Evolutionary conservation across 805 yeast species (phyloP), one percentile per base, ranked within the genome.

Genomic region (Candida coquimbonensis): DNA sequence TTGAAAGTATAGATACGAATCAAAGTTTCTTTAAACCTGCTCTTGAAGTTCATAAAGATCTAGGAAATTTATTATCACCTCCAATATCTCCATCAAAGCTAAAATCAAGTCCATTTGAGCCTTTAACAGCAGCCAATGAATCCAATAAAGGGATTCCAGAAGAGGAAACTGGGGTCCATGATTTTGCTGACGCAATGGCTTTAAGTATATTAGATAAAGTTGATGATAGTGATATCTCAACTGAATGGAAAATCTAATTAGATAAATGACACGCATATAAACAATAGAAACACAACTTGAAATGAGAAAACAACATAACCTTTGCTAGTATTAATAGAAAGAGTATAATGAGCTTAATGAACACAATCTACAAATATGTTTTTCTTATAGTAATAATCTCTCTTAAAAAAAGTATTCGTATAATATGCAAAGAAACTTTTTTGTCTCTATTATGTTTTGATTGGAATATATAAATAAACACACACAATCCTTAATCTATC

Each of bases 161-260:
- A 3, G 21, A 9, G 5, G 21, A 38, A 27, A 27, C 26, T 29
- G 38, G 44, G 35, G 26, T 43, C 7, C 49, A 54, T 36, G 61
- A 54, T 42, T 46, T 51, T 33, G 61, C 62, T 2, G 62, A 59
- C 45, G 62, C 60, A 2, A 50, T 59, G 55, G 62, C 62, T 2
- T 26, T 48, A 25, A 59, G 61, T 27, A 59, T 59, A 19, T 40
- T 59, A 48, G 56, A 59, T 19, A 54, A 53, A 43, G 59, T 59
- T 11, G 60, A 55, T 37, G 53, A 42, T 9, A 35, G 36, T 3
- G 49, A 49, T 12, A 39, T 52, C 1, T 29, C 40, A 12, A 29
- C 44, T 19, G 60, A 56, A n/a, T 57, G 62, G 62, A 53, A 49
- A 40, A 57, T 57, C 13, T 56, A 37, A 37, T 24, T 17, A 12